Percentiles rank a stretch among this genome's conserved stretches.
Evolutionary conservation across 2,329 filamentous ascomycete species (phyloP).

Genomic region (Diaporthe helianthi): DNA sequence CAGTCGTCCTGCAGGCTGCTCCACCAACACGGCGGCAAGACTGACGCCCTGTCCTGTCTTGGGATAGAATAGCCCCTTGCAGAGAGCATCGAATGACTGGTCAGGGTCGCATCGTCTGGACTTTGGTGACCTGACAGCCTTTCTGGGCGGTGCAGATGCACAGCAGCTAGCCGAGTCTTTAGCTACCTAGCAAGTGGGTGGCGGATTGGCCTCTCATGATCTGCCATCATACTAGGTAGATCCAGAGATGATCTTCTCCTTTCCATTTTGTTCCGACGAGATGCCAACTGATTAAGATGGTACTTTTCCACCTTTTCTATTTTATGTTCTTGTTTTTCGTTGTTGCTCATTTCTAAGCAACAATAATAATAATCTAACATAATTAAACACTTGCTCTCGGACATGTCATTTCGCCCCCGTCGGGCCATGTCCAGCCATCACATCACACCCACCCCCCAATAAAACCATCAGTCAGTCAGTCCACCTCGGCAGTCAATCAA

Average conservation of each 20-base stretch:
- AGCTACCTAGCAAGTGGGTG: too few relatives aligned
- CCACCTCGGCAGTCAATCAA: neutral
- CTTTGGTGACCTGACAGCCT: too few relatives aligned
- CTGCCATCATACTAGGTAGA: neutral
- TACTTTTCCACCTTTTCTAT: too few relatives aligned
- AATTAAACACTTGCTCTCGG: neutral
- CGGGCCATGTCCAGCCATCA: neutral
- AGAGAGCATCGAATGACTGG: slow-evolving; percentile 2
- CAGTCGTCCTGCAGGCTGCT: slow-evolving; percentile 12
- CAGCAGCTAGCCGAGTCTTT: too few relatives aligned
- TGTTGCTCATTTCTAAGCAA: neutral
- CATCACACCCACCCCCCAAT: neutral
- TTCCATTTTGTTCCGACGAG: neutral
- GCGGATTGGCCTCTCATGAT: neutral
- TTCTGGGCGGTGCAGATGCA: neutral
- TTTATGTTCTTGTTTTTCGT: neutral
- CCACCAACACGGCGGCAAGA: slow-evolving; percentile 8
- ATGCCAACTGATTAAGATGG: neutral
- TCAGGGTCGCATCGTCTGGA: slow-evolving; percentile 5
- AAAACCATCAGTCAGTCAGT: neutral
- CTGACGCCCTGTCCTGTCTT: neutral
- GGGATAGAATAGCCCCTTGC: neutral
- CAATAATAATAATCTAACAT: neutral
- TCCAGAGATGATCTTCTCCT: neutral
- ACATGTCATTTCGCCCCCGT: neutral